These are phyloP conservation scores for Desmodesmus armatus DNA, from an alignment of 139 green algal genomes.

Conservation along the genomic window DNA sequence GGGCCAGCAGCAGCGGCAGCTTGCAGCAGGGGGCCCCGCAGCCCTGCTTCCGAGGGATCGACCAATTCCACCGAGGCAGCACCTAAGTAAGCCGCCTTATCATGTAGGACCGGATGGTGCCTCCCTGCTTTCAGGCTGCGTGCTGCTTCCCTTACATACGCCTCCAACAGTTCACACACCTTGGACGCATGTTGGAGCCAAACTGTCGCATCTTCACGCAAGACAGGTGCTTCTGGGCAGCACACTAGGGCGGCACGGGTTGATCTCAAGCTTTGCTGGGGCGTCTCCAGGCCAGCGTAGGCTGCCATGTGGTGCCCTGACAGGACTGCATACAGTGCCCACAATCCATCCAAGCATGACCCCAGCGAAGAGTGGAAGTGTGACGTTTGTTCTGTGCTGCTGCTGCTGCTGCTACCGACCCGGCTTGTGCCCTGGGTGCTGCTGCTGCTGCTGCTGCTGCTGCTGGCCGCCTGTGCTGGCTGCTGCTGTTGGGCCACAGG, in stretches of 20 bases:
- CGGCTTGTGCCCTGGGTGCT: background rate
- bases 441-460: too few species aligned
- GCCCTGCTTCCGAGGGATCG: too few species aligned
- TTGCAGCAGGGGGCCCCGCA: too few species aligned
- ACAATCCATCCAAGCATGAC: background rate
- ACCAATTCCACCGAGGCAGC: too few species aligned
- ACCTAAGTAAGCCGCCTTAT: too few species aligned
- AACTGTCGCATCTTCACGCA: background rate
- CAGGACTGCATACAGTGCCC: background rate
- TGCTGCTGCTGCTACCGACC: too few species aligned
- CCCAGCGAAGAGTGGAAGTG: background rate
- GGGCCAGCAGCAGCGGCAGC: background rate
- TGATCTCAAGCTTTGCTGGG: too few species aligned
- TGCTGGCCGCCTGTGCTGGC: too few species aligned
- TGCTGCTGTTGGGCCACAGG: too few species aligned
- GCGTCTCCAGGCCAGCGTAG: too few species aligned
- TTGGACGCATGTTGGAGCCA: background rate
- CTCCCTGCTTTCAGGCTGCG: background rate
- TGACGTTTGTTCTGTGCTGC: background rate
- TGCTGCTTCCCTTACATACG: background rate
- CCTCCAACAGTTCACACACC: background rate
- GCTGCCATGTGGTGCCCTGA: constrained; percentile 7
- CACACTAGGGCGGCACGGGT: too few species aligned
- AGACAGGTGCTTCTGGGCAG: too few species aligned
- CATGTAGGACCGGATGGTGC: background rate